A percentile compares a stretch with the other conserved stretches of the same genome.
phyloP scores from a whole-genome alignment of 768 basidiomycete genomes.

The Suillus spraguei region DNA sequence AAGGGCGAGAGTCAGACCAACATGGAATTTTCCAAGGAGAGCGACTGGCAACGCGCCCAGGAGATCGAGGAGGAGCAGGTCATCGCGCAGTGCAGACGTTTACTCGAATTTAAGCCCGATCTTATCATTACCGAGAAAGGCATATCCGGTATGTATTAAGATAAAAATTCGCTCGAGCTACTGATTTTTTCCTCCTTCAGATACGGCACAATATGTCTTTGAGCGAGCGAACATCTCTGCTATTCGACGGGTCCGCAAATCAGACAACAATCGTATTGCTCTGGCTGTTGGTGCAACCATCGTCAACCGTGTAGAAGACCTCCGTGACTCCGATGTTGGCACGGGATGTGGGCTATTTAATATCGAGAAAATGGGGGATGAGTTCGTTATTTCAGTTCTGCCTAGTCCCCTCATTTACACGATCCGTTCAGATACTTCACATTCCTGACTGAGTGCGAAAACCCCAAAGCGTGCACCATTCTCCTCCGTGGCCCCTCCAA shows the following conservation, averaged over 20 bases:
- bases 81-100: slow-evolving; percentile 78
- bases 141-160: slow-evolving; percentile 70
- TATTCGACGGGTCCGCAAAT: slow-evolving; percentile 96
- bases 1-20: slow-evolving; percentile 99
- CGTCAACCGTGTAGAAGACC: slow-evolving; percentile 94
- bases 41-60: slow-evolving; percentile 90
- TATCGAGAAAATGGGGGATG: slow-evolving; percentile 97
- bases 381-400: slow-evolving; percentile 44
- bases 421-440: slow-evolving; percentile 80
- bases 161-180: neutral
- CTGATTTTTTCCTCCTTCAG: slow-evolving; percentile 39
- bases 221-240: slow-evolving; percentile 89
- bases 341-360: slow-evolving; percentile 95
- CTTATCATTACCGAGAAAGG: slow-evolving; percentile 98
- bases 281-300: slow-evolving; percentile 95
- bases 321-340: slow-evolving; percentile 90
- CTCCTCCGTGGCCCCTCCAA: slow-evolving; percentile 97
- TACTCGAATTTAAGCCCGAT: slow-evolving; percentile 94
- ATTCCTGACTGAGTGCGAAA: slow-evolving; percentile 89
- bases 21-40: slow-evolving; percentile 95
- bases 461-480: slow-evolving; percentile 97
- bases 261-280: slow-evolving; percentile 98
- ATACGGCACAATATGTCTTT: slow-evolving; percentile 91
- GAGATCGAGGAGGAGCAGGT: slow-evolving; percentile 98
- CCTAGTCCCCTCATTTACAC: slow-evolving; percentile 5